Evolutionary conservation across 2,329 filamentous ascomycete species (phyloP), one percentile per base, ranked within the genome.

Genomic region (Annulohypoxylon truncatum): DNA sequence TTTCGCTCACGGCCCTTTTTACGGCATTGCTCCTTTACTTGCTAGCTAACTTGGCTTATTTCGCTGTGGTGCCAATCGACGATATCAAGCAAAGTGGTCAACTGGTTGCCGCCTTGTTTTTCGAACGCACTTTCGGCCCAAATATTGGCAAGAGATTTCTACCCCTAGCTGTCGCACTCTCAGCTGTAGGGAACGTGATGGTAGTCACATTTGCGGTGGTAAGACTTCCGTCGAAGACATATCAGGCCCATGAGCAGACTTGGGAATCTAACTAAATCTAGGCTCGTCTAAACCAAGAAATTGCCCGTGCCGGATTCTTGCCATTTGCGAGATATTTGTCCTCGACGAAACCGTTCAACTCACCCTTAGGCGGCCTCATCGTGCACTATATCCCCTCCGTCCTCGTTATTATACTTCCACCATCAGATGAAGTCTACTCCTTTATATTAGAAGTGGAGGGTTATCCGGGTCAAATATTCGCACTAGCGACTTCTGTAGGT

Each of bases 391-490:
- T 93, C 28, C 90, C 90, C 0, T 91, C 89, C 0, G 70, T 91
- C 0, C 78, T 92, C 0, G 89, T 92, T 2, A 91, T 93, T 52
- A 77, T 83, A 0, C 79, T 91, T 0, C 89, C 90, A 0, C 89
- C 90, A 0, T 87, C 89, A 0, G 82, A 83, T 2, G 85, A 90
- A 48, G 87, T 90, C 0, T 93, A 92, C 77, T 89, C 87, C 8
- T 92, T 93, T 71, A 92, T 93, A 26, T 79, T 92, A 0, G 89
- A 93, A 48, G 87, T 92, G 0, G 90, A 92, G 72, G 89, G 87
- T 0, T 92, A 92, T 69, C 86, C 89, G 0, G 87, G 82, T 0
- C 87, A 91, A 62, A 80, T 92, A 12, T 84, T 89, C 59, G 83
- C 83, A 0, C 74, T 92, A 0, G 85, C 87, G 0, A 79, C 87